Evolutionary conservation across 2,329 filamentous ascomycete genomes (phyloP).

Genomic region (Sclerotinia subarctica): DNA sequence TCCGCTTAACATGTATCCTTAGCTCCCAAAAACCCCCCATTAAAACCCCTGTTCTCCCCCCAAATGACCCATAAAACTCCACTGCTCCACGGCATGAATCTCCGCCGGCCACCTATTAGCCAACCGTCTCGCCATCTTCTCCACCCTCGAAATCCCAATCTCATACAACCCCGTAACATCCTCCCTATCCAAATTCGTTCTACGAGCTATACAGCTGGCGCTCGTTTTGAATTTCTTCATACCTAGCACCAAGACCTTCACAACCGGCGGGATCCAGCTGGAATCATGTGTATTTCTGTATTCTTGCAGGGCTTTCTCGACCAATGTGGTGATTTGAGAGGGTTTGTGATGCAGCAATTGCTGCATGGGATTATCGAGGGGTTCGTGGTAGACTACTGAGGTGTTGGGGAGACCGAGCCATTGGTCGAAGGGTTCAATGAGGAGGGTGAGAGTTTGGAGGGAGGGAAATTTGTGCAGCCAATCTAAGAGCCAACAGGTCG

Average conservation of each 20-base stretch:
- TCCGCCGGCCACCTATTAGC: constrained; percentile 9
- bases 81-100: constrained; percentile 7
- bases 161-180: constrained; percentile 3
- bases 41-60: background rate
- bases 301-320: background rate
- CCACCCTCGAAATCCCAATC: background rate
- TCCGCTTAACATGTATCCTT: too few species aligned
- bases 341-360: background rate
- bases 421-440: constrained; percentile 10
- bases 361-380: background rate
- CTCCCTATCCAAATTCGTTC: constrained; percentile 6
- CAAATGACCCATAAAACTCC: background rate
- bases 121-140: background rate
- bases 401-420: background rate
- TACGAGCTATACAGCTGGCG: background rate
- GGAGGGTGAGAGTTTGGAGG: background rate
- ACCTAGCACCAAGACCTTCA: background rate
- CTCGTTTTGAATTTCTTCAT: background rate
- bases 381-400: background rate
- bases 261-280: background rate
- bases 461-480: background rate
- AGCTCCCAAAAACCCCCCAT: background rate
- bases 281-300: background rate
- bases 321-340: background rate
- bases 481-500: background rate